Percentiles rank a stretch among this genome's conserved stretches.
These are phyloP conservation scores for slime mould (Dictyostelium discoideum) DNA, from an alignment of 78 protist genomes.

Conservation along the genomic window DNA sequence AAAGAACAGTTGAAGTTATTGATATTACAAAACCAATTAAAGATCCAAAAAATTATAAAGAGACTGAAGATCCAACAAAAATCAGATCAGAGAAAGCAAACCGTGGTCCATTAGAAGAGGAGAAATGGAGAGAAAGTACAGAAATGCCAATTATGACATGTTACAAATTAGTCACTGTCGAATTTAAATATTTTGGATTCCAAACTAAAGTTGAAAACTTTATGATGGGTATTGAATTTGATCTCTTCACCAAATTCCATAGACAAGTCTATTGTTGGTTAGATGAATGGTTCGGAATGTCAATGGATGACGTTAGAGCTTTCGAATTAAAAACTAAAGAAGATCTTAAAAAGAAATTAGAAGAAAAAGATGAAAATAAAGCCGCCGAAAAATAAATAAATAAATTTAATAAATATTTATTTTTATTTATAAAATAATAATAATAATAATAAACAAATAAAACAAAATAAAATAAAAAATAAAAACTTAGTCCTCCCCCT, in stretches of 20 bases:
- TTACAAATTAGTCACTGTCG: constrained; percentile 86
- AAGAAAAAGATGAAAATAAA: background rate
- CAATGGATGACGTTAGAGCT: constrained; percentile 88
- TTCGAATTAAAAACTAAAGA: constrained; percentile 78
- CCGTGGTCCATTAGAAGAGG: constrained; percentile 87
- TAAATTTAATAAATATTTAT: too few species aligned
- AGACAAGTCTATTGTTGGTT: constrained; percentile 91
- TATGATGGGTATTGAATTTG: constrained; percentile 72
- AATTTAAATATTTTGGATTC: constrained; percentile 90
- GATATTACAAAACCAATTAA: constrained; percentile 57
- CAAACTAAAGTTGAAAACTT: constrained; percentile 88
- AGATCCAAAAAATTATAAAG: constrained; percentile 82
- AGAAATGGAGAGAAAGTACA: constrained; percentile 43
- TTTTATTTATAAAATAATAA: too few species aligned
- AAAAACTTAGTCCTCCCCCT: too few species aligned
- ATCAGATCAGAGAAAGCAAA: constrained; percentile 84
- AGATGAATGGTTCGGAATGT: constrained; percentile 89
- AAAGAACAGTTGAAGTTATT: constrained; percentile 33
- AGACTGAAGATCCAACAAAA: constrained; percentile 86
- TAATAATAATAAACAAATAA: too few species aligned
- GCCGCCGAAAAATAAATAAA: background rate
- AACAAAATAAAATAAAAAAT: too few species aligned
- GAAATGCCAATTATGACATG: constrained; percentile 79
- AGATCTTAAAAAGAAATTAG: constrained; percentile 66
- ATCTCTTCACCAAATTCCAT: constrained; percentile 80